Evolutionary conservation across 257 asterid genomes (phyloP), one percentile per base, ranked within the genome.

Genomic region (Osmanthus fragrans): DNA sequence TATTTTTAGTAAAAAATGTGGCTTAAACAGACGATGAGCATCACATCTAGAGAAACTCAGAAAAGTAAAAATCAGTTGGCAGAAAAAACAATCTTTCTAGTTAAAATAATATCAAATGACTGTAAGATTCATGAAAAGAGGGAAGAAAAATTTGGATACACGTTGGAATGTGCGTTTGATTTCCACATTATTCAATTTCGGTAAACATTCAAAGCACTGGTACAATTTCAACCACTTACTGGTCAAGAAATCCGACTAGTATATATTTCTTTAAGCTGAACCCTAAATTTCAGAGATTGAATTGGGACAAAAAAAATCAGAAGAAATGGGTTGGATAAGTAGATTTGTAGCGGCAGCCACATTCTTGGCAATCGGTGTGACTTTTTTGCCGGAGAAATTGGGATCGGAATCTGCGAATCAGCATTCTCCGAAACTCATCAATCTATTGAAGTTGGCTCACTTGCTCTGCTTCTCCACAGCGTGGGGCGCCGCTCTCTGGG

Each of bases 401-500:
- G 97, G 97, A 58, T 92, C 99, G 64, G 87, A 76, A 71, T 81
- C 92, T 70, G 91, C 85, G 42, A 92, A 88, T n/a, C 87, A 85
- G 71, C 85, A 85, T 23, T 82, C 92, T 13, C 85, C 90, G 10
- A 71, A 82, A 77, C 81, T 90, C 73, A 32, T 84, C 68, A 82
- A 88, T 73, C 79, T 81, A 51, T 84, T 96, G 81, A 96, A 93
- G 80, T 80, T 96, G 67, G 96, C 93, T 10, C 94, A 96, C 81
- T 91, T 96, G 23, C 94, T 96, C 69, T 90, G 97, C 85, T 93
- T 90, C 89, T 89, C 99, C 79, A 92, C 98, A 27, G 94, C 99
- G 25, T 96, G 91, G 89, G 99, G 99, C 8, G 97, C 98, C 27
- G 95, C 98, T 80, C 84, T 93, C 2, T 96, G 99, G 99, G 98